A percentile compares a stretch with the other conserved stretches of the same genome.
Evolutionary conservation across 2,329 filamentous ascomycete genomes (phyloP).

Genomic region (Diaporthe sp.): DNA sequence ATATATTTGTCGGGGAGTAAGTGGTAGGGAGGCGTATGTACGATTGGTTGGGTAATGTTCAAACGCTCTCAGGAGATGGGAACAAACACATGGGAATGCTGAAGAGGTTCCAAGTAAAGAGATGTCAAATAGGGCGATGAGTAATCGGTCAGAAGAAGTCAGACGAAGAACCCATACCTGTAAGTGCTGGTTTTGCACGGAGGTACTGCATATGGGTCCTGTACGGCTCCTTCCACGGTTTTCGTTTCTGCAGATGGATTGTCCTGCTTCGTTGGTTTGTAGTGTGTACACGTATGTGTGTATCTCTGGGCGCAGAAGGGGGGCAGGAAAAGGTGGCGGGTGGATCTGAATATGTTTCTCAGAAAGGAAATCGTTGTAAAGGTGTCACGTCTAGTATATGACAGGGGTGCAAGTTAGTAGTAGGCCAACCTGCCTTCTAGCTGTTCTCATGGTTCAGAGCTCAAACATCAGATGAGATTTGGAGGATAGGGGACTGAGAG

Average conservation of each 20-base stretch:
- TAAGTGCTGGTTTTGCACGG: background rate
- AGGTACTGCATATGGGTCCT: background rate
- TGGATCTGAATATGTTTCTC: background rate
- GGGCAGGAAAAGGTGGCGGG: too few species aligned
- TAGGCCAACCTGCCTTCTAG: background rate
- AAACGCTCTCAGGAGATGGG: background rate
- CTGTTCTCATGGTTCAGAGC: background rate
- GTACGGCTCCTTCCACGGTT: background rate
- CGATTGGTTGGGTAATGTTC: background rate
- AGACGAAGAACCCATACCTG: background rate
- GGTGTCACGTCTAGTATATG: background rate
- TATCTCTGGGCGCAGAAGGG: background rate
- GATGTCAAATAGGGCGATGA: too few species aligned
- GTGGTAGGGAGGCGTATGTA: background rate
- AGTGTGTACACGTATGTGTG: background rate
- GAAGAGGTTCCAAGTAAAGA: background rate
- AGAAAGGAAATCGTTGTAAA: too few species aligned
- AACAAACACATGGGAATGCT: too few species aligned
- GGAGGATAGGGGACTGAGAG: background rate
- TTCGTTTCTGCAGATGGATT: background rate
- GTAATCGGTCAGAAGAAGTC: background rate
- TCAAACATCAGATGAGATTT: background rate
- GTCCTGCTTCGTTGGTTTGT: background rate
- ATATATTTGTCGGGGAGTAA: background rate
- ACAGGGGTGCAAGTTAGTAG: too few species aligned